phyloP scores from a whole-genome alignment of 2,329 filamentous ascomycete species.

The Aspergillus intermedius region DNA sequence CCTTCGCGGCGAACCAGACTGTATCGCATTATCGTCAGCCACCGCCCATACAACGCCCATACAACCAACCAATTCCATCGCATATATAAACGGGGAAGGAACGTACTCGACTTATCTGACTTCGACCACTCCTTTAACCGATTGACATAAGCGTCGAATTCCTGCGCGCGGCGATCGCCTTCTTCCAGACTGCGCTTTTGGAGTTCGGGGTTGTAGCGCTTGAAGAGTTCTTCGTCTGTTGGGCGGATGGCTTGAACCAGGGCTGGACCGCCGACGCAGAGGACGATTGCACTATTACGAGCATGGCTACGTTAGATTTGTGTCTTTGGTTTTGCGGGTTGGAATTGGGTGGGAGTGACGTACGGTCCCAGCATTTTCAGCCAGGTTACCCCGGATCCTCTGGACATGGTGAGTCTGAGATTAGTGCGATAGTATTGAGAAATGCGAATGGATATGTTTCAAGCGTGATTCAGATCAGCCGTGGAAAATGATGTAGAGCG shows the following conservation, averaged over 20 bases:
- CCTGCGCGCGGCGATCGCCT: slow-evolving; percentile 66
- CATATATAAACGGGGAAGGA: neutral
- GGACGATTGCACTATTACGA: slow-evolving; percentile 56
- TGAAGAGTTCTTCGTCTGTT: slow-evolving; percentile 84
- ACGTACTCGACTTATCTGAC: slow-evolving; percentile 79
- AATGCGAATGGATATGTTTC: no score
- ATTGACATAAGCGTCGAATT: slow-evolving; percentile 81
- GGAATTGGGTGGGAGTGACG: slow-evolving; percentile 26
- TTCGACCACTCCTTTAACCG: slow-evolving; percentile 84
- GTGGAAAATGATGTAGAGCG: no score
- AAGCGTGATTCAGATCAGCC: no score
- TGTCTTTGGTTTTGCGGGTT: neutral
- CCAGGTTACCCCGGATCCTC: slow-evolving; percentile 36
- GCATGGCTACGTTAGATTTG: slow-evolving; percentile 1
- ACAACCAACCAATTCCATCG: neutral
- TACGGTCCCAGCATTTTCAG: slow-evolving; percentile 67
- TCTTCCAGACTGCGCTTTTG: slow-evolving; percentile 79
- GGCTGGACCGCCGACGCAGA: slow-evolving; percentile 78
- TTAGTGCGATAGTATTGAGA: neutral
- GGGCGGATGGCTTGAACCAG: slow-evolving; percentile 67
- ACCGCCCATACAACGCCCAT: neutral
- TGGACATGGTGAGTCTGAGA: slow-evolving; percentile 33
- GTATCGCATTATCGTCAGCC: slow-evolving; percentile 5
- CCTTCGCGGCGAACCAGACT: slow-evolving; percentile 38
- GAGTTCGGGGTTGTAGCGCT: slow-evolving; percentile 88